phyloP scores from a whole-genome alignment of 768 basidiomycete genomes.

The Pleurotus platypus region DNA sequence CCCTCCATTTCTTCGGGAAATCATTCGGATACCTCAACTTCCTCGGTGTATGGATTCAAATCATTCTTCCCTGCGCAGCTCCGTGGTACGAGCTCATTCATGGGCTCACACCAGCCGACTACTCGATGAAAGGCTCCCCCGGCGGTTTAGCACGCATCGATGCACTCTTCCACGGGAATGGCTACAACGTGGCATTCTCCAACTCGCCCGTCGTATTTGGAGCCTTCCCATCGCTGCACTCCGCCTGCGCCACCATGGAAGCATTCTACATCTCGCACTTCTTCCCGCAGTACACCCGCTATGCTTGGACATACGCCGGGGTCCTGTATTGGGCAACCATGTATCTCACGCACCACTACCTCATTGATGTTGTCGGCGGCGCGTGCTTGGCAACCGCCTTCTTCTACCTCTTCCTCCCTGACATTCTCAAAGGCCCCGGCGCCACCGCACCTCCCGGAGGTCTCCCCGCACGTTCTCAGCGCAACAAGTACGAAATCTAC shows the following conservation, averaged over 20 bases:
- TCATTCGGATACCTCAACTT: slow-evolving; percentile 95
- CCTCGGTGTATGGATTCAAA: slow-evolving; percentile 81
- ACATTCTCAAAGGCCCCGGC: slow-evolving; percentile 60
- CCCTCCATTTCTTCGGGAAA: slow-evolving; percentile 79
- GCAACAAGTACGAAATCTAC: slow-evolving; percentile 74
- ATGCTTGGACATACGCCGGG: slow-evolving; percentile 80
- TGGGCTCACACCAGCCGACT: slow-evolving; percentile 93
- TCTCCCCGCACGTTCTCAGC: slow-evolving; percentile 19
- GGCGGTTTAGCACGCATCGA: slow-evolving; percentile 94
- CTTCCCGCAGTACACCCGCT: slow-evolving; percentile 70
- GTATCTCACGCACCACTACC: slow-evolving; percentile 98
- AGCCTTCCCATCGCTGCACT: slow-evolving; percentile 93
- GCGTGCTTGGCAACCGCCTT: slow-evolving; percentile 83
- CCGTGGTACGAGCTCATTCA: slow-evolving; percentile 99
- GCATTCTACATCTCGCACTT: slow-evolving; percentile 94
- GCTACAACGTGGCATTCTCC: slow-evolving; percentile 79
- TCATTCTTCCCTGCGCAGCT: slow-evolving; percentile 87
- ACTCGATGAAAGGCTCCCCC: slow-evolving; percentile 87
- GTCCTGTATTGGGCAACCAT: slow-evolving; percentile 97
- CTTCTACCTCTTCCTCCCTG: slow-evolving; percentile 88
- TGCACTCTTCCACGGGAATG: slow-evolving; percentile 68
- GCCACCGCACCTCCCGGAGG: slow-evolving; percentile 51
- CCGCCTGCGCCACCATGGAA: slow-evolving; percentile 86
- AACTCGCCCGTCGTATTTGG: slow-evolving; percentile 94
- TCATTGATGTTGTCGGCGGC: slow-evolving; percentile 95